phyloP scores from a whole-genome alignment of 2,329 filamentous ascomycete genomes.

The Stemphylium vesicarium region DNA sequence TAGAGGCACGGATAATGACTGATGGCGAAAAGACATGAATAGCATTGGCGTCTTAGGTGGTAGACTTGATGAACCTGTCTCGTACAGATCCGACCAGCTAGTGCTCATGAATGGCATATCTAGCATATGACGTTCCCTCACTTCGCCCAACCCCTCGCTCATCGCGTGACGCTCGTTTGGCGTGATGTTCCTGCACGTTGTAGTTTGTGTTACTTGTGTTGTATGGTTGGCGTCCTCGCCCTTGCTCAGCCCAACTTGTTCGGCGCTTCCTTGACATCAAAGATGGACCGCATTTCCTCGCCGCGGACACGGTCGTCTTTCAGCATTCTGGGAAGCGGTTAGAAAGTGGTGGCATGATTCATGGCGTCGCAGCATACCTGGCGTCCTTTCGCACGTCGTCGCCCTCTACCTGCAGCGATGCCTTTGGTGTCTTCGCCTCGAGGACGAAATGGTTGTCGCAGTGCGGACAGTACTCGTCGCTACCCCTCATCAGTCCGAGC shows the following conservation, averaged over 20 bases:
- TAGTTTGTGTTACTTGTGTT: slow-evolving; percentile 3
- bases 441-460: slow-evolving; percentile 99
- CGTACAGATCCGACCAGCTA: slow-evolving; percentile 34
- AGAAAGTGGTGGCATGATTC: background rate
- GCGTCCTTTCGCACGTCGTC: slow-evolving; percentile 86
- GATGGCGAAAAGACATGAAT: slow-evolving; percentile 32
- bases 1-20: slow-evolving; percentile 23
- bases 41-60: slow-evolving; percentile 40
- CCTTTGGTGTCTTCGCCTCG: slow-evolving; percentile 83
- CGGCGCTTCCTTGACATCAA: slow-evolving; percentile 76
- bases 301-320: slow-evolving; percentile 81
- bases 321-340: slow-evolving; percentile 68
- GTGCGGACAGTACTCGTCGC: slow-evolving; percentile 98
- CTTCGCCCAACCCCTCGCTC: slow-evolving; percentile 14
- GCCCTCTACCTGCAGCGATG: slow-evolving; percentile 84
- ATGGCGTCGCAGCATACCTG: slow-evolving; percentile 52
- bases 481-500: slow-evolving; percentile 33
- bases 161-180: slow-evolving; percentile 12
- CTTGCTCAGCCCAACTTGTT: slow-evolving; percentile 72
- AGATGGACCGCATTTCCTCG: slow-evolving; percentile 69
- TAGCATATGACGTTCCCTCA: slow-evolving; percentile 20
- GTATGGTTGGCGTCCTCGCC: background rate
- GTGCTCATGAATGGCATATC: slow-evolving; percentile 35
- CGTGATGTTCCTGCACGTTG: background rate
- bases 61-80: slow-evolving; percentile 41